Base-by-base conservation (phyloP, 2,329 filamentous ascomycete species). In the Tothia fuscella region DNA sequence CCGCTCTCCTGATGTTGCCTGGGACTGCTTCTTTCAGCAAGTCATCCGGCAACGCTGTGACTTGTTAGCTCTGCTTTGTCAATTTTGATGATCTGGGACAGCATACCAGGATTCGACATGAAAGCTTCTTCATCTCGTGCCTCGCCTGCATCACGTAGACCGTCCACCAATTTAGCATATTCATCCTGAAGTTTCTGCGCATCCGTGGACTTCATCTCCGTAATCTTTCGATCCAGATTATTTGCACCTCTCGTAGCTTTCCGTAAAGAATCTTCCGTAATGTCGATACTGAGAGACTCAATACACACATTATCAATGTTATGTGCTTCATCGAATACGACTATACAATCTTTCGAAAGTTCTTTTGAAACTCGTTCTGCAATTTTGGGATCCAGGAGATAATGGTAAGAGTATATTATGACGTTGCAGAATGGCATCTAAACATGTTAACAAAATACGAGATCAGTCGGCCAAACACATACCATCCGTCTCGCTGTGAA, bases 261-360 rank as follows among this genome's bases (percentile, higher is more conserved):
- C 17, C 88, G 77, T 41, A 98, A 61, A 0, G 89, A 95, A 51
- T 96, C 91, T 56, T 98, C 88, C 0, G 89, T 96, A 44, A 98
- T 76, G 54, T 98, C 91, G 31, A 94, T 96, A 56, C 91, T 98
- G 10, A 96, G 67, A 2, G 91, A 89, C 57, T 98, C 91, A 50
- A 98, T 98, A 59, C 93, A 98, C 45, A 98, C 91, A 57, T 98
- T 98, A 70, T 98, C 91, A 52, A 98, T 98, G 56, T 98, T 98
- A 66, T 98, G 91, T 12, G 91, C 91, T 61, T 98, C 91, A 55
- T 98, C 91, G 50, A 98, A 98, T 3, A 98, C 91, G 16, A 98
- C 85, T 40, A 98, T 98, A 59, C 88, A 95, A 59, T 98, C 93
- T 53, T 95, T 95, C 0, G 91, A 95, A 9, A 98, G 75, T 55